Evolutionary conservation across 176 grass and related monocot genomes (phyloP).

Genomic region (Lolium rigidum): DNA sequence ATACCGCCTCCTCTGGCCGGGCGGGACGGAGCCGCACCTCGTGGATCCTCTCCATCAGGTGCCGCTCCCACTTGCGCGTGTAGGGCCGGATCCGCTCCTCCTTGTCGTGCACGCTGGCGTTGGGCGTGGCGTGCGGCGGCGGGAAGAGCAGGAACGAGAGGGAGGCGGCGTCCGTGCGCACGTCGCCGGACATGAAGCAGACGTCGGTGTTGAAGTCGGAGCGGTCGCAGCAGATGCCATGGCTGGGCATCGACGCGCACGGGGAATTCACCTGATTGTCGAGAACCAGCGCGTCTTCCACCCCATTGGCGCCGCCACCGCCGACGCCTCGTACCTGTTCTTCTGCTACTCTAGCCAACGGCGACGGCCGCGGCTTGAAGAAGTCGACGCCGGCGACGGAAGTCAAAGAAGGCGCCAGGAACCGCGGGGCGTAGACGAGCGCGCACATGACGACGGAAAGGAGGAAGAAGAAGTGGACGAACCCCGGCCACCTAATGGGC

Average conservation of each 20-base stretch:
- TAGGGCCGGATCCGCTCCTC: conserved; percentile 70
- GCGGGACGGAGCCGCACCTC: conserved; percentile 56
- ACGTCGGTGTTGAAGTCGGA: conserved; percentile 64
- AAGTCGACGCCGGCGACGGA: conserved; percentile 1
- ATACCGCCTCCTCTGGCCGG: background rate
- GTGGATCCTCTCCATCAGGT: conserved; percentile 53
- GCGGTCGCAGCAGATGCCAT: conserved; percentile 82
- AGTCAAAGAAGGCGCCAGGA: conserved; percentile 8
- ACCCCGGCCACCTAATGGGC: conserved; percentile 9
- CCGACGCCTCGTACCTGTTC: background rate
- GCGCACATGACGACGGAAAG: conserved; percentile 50
- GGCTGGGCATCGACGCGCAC: conserved; percentile 42
- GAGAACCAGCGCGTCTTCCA: background rate
- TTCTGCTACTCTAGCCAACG: too few species aligned
- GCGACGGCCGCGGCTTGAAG: background rate
- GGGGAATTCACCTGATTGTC: conserved; percentile 56
- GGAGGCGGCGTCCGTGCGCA: conserved; percentile 56
- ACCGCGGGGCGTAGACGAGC: conserved; percentile 48
- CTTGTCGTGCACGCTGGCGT: conserved; percentile 22
- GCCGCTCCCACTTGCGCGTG: conserved; percentile 79
- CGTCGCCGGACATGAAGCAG: conserved; percentile 84
- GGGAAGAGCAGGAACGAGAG: conserved; percentile 53
- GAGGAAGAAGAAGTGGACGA: conserved; percentile 51
- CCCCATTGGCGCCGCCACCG: background rate
- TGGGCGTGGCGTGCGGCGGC: background rate